These are phyloP conservation scores for Oidiodendron maius DNA, from an alignment of 495 filamentous ascomycete genomes.

Conservation along the genomic window DNA sequence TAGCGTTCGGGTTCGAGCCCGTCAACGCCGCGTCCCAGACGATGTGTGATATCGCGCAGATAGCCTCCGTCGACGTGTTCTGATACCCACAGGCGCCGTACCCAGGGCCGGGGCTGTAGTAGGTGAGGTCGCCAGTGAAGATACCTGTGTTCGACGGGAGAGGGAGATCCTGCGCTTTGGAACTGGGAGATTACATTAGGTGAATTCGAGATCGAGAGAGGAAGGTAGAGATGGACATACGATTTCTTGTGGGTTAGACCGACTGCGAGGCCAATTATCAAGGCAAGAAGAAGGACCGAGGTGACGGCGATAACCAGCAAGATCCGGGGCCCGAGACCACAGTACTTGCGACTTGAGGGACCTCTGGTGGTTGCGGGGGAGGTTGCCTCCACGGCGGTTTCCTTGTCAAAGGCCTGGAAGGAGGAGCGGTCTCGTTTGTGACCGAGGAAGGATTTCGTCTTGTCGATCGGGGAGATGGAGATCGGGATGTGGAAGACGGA, in stretches of 20 bases:
- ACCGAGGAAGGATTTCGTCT: neutral
- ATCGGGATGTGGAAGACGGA: neutral
- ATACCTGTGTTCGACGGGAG: conserved; percentile 44
- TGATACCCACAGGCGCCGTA: conserved; percentile 67
- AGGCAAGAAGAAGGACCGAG: neutral
- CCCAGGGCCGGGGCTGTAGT: conserved; percentile 58
- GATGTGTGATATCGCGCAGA: conserved; percentile 62
- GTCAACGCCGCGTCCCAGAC: conserved; percentile 55
- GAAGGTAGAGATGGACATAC: neutral
- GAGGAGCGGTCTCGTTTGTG: neutral
- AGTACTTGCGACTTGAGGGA: neutral
- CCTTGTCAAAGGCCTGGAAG: neutral
- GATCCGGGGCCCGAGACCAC: neutral
- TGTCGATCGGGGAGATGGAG: neutral
- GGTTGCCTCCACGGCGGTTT: neutral
- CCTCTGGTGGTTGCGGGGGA: neutral
- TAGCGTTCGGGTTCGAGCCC: conserved; percentile 58
- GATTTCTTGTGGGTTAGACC: neutral
- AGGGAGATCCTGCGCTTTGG: conserved; percentile 37
- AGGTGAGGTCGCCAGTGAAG: conserved; percentile 65
- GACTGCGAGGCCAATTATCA: conserved; percentile 3
- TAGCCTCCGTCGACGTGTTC: conserved; percentile 41
- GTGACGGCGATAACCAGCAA: neutral
- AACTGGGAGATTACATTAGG: neutral
- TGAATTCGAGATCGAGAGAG: neutral